Percentiles rank a stretch among this genome's conserved stretches.
phyloP scores from a whole-genome alignment of 2,329 filamentous ascomycete species.

The Clarireedia hainanense region DNA sequence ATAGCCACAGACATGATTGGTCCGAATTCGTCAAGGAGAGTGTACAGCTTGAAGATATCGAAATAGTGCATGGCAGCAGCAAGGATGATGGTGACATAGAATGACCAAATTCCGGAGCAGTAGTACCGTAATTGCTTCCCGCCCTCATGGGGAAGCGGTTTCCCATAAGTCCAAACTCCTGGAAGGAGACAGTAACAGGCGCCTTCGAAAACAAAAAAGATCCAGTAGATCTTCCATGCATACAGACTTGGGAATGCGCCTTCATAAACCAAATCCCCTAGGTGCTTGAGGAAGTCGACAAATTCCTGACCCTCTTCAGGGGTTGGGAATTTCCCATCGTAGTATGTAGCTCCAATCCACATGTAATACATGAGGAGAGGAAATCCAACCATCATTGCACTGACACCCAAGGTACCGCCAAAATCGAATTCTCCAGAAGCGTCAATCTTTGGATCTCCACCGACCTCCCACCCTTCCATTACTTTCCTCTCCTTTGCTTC shows the following conservation, averaged over 20 bases:
- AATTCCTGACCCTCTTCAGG: slow-evolving; percentile 59
- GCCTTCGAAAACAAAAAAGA: slow-evolving; percentile 79
- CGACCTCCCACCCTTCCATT: slow-evolving; percentile 51
- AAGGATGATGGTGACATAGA: slow-evolving; percentile 76
- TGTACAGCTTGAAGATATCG: slow-evolving; percentile 83
- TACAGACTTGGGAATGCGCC: slow-evolving; percentile 75
- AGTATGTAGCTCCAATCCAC: slow-evolving; percentile 95
- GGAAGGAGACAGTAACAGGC: slow-evolving; percentile 78
- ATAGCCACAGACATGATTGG: slow-evolving; percentile 90
- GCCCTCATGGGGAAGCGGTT: slow-evolving; percentile 72
- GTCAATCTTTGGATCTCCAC: slow-evolving; percentile 55
- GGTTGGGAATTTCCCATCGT: slow-evolving; percentile 72
- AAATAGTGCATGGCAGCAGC: slow-evolving; percentile 69
- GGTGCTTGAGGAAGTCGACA: slow-evolving; percentile 61
- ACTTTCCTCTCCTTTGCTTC: slow-evolving; percentile 12
- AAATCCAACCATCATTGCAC: slow-evolving; percentile 84
- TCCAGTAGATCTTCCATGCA: slow-evolving; percentile 94
- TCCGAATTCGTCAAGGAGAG: slow-evolving; percentile 90
- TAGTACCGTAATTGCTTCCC: slow-evolving; percentile 89
- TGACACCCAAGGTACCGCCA: slow-evolving; percentile 74
- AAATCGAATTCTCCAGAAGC: slow-evolving; percentile 68
- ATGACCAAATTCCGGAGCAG: slow-evolving; percentile 81
- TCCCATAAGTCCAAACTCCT: slow-evolving; percentile 80
- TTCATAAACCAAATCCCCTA: slow-evolving; percentile 67
- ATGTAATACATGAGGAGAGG: slow-evolving; percentile 98